Conservation (phyloP, 371 early-diverging fungal species). For the Catenaria anguillulae region DNA sequence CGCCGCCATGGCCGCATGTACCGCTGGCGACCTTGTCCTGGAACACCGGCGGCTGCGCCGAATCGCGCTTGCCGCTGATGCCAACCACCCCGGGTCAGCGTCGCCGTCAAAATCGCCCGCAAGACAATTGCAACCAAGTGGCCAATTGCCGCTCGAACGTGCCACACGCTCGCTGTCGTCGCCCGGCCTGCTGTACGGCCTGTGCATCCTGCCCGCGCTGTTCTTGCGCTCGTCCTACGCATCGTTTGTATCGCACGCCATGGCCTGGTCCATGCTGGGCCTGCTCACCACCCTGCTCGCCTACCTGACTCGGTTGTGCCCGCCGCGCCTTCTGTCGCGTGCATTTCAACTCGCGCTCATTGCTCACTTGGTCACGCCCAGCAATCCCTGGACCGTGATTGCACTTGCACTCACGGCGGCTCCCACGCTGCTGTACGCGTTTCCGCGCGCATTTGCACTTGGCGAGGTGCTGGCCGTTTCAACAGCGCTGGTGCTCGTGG, state of each 20-base stretch:
- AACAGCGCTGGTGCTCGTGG: neutral
- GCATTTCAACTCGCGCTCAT: neutral
- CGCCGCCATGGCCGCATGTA: neutral
- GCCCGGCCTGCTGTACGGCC: neutral
- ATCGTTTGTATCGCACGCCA: constrained; percentile 1
- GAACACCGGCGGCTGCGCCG: neutral
- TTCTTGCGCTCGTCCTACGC: neutral
- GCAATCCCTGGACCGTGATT: neutral
- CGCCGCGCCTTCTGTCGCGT: neutral
- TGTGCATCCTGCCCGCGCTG: neutral
- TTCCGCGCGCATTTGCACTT: constrained; percentile 1
- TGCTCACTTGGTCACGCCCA: neutral
- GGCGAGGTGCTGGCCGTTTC: neutral
- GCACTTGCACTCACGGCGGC: neutral
- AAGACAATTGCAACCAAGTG: no score
- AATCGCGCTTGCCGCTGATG: neutral
- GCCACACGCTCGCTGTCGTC: neutral
- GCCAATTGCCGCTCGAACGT: neutral
- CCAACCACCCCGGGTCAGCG: neutral
- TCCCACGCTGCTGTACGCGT: constrained; percentile 3
- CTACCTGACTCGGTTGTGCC: neutral
- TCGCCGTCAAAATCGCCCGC: neutral
- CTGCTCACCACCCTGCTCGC: neutral
- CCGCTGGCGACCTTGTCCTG: neutral
- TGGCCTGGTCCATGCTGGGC: neutral